Evolutionary conservation across 2,329 filamentous ascomycete species (phyloP).

Genomic region (Diaporthe helianthi): DNA sequence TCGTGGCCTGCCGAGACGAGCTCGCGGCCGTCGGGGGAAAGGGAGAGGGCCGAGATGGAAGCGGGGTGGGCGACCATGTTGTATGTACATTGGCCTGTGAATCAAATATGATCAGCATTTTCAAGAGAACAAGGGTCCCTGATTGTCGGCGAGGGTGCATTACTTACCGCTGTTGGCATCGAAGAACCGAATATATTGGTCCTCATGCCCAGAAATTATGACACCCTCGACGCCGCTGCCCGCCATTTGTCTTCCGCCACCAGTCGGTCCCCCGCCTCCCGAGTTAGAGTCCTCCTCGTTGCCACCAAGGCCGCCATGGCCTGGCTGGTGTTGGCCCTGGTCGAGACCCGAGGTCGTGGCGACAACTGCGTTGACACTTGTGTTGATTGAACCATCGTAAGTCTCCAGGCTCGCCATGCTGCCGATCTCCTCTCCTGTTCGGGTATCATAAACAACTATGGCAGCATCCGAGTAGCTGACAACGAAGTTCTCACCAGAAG

Average conservation of each 20-base stretch:
- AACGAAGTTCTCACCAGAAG: conserved; percentile 85
- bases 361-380: conserved; percentile 89
- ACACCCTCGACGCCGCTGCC: conserved; percentile 88
- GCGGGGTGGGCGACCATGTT: conserved; percentile 97
- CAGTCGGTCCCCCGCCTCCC: conserved; percentile 78
- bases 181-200: conserved; percentile 95
- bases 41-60: conserved; percentile 87
- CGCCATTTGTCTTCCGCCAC: conserved; percentile 67
- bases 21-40: conserved; percentile 92
- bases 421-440: conserved; percentile 88
- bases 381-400: conserved; percentile 80
- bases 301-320: conserved; percentile 59
- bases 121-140: not conserved
- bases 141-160: not conserved
- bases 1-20: conserved; percentile 96
- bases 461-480: conserved; percentile 91
- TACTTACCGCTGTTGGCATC: conserved; percentile 96
- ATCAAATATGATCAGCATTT: conserved; percentile 34
- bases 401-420: conserved; percentile 94
- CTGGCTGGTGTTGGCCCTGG: conserved; percentile 60
- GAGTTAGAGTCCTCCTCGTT: conserved; percentile 72
- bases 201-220: conserved; percentile 95
- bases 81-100: conserved; percentile 96
- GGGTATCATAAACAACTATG: conserved; percentile 90
- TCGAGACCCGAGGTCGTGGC: conserved; percentile 86